Conservation (phyloP, 2,329 filamentous ascomycete species). For the Pleochaeta shiraiana region DNA sequence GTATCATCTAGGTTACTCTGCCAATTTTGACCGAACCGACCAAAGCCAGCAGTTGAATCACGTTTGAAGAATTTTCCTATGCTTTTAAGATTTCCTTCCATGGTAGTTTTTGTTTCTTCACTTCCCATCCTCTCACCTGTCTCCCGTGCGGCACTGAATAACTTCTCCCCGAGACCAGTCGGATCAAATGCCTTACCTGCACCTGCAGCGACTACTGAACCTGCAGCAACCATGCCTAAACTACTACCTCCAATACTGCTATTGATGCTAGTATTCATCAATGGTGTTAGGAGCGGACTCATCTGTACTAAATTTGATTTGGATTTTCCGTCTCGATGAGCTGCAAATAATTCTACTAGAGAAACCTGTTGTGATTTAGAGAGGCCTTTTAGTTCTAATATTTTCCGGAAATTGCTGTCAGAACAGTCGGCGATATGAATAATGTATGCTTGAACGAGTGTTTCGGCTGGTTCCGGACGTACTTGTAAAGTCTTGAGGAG, state of each 20-base stretch:
- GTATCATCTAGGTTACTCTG: constrained; percentile 8
- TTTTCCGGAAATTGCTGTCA: constrained; percentile 88
- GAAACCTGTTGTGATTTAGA: constrained; percentile 62
- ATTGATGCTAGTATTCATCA: constrained; percentile 29
- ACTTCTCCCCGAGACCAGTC: constrained; percentile 59
- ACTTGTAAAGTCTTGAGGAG: constrained; percentile 95
- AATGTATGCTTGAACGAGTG: constrained; percentile 87
- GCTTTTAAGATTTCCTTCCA: constrained; percentile 88
- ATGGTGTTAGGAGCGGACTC: constrained; percentile 47
- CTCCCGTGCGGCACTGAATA: constrained; percentile 74
- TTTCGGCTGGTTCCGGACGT: constrained; percentile 73
- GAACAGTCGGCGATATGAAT: constrained; percentile 91
- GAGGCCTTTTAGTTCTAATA: constrained; percentile 88
- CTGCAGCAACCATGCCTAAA: constrained; percentile 20
- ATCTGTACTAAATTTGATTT: constrained; percentile 46
- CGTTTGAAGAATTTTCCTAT: constrained; percentile 92
- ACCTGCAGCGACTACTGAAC: neutral
- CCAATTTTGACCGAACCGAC: constrained; percentile 22
- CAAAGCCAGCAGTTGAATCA: constrained; percentile 67
- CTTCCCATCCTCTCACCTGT: constrained; percentile 11
- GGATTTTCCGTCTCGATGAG: constrained; percentile 55
- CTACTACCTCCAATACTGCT: constrained; percentile 26
- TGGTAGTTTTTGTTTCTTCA: constrained; percentile 30
- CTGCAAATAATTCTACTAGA: constrained; percentile 64
- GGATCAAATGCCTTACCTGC: constrained; percentile 46